Conservation (phyloP, 257 asterid genomes). For the Jaltomata sinuosa region DNA sequence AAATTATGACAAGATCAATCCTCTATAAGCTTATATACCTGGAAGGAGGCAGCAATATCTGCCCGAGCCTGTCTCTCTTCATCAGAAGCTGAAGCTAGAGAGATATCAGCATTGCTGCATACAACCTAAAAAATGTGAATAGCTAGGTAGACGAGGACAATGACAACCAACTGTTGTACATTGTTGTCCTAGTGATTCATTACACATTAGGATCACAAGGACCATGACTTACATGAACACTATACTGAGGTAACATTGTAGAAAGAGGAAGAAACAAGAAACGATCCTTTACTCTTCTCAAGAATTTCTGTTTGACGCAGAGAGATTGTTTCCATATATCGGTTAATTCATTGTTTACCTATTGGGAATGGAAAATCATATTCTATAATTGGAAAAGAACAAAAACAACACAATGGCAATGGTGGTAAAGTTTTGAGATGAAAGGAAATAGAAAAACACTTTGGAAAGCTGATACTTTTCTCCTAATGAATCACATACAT, state of each 20-base stretch:
- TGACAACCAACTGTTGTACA: neutral
- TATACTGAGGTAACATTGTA: neutral
- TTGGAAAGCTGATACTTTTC: neutral
- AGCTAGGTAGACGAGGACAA: neutral
- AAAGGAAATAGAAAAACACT: neutral
- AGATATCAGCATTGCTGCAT: constrained; percentile 65
- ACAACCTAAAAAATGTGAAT: neutral
- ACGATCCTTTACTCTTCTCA: neutral
- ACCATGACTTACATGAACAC: neutral
- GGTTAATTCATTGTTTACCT: neutral
- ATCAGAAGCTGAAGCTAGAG: constrained; percentile 55
- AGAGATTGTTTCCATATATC: neutral
- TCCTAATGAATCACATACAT: constrained; percentile 36
- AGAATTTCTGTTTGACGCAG: neutral
- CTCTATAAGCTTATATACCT: constrained; percentile 28
- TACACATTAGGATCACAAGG: neutral
- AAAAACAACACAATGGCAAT: neutral
- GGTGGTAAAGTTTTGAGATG: neutral
- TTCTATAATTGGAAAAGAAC: neutral
- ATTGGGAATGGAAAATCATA: neutral
- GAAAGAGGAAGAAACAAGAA: neutral
- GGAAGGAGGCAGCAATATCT: constrained; percentile 97
- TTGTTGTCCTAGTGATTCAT: neutral
- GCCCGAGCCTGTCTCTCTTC: constrained; percentile 80
- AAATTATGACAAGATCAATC: neutral